Evolutionary conservation across 495 filamentous ascomycete genomes (phyloP).

Genomic region (Parathielavia appendiculata): DNA sequence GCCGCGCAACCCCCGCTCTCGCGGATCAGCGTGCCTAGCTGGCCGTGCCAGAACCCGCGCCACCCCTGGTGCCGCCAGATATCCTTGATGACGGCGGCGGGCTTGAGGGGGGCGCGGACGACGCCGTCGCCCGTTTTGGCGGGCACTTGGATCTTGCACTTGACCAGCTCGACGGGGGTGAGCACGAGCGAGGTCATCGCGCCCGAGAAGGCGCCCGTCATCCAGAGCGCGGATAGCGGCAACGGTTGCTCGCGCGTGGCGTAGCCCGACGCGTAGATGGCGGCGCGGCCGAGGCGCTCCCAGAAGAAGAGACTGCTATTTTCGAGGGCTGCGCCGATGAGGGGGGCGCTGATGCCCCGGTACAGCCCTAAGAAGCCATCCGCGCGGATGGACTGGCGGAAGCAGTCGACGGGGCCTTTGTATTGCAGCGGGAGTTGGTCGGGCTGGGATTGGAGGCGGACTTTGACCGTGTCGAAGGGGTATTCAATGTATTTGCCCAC

Average conservation of each 20-base stretch:
- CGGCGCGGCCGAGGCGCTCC: conserved; percentile 58
- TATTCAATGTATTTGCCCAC: conserved; percentile 96
- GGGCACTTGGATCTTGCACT: conserved; percentile 94
- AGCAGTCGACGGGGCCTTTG: conserved; percentile 86
- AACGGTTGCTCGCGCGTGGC: conserved; percentile 50
- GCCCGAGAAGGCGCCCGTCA: conserved; percentile 79
- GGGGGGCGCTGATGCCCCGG: conserved; percentile 85
- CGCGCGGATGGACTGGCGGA: conserved; percentile 70
- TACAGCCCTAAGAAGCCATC: conserved; percentile 82
- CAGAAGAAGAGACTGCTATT: conserved; percentile 94
- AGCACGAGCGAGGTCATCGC: conserved; percentile 84
- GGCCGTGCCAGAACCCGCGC: conserved; percentile 89
- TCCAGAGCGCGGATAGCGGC: conserved; percentile 64
- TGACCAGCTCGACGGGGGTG: conserved; percentile 94
- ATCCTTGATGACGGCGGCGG: conserved; percentile 59
- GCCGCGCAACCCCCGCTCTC: conserved; percentile 90
- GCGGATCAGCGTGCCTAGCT: conserved; percentile 85
- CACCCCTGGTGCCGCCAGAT: conserved; percentile 78
- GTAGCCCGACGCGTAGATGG: conserved; percentile 53
- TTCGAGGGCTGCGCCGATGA: conserved; percentile 87
- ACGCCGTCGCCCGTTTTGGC: conserved; percentile 27
- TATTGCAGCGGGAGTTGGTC: conserved; percentile 77
- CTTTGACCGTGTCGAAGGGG: conserved; percentile 98
- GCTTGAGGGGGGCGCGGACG: conserved; percentile 25
- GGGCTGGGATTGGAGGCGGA: conserved; percentile 72